Conservation (phyloP, 2,329 filamentous ascomycete genomes). For the Monilinia fructigena region DNA sequence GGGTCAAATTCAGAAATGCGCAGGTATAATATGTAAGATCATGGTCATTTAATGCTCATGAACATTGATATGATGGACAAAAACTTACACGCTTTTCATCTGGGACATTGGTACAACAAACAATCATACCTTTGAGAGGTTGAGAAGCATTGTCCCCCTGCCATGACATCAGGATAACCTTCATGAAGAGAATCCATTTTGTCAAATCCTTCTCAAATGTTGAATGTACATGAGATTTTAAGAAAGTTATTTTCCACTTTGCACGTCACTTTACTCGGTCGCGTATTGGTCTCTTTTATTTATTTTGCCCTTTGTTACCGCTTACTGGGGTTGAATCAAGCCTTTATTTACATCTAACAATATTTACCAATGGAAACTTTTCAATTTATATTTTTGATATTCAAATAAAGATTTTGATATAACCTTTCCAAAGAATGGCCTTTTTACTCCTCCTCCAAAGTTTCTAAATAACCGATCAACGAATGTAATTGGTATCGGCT, state of each 20-base stretch:
- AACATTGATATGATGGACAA: conserved; percentile 13
- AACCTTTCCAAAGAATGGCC: not conserved
- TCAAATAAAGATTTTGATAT: too few species aligned
- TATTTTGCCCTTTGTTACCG: conserved; percentile 18
- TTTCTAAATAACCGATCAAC: not conserved
- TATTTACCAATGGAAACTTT: not conserved
- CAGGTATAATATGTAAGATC: not conserved
- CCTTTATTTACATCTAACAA: not conserved
- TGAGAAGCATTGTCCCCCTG: conserved; percentile 27
- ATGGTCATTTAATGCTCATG: not conserved
- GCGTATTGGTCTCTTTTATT: conserved; percentile 7
- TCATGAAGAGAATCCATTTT: conserved; percentile 11
- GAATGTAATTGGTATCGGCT: not conserved
- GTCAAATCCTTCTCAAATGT: not conserved
- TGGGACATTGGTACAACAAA: conserved; percentile 85
- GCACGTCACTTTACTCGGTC: conserved; percentile 10
- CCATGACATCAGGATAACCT: not conserved
- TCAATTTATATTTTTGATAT: not conserved
- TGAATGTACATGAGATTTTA: conserved; percentile 15
- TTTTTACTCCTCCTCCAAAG: not conserved
- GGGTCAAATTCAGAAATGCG: not conserved
- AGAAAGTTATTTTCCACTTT: conserved; percentile 18
- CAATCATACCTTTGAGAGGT: conserved; percentile 66
- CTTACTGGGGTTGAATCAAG: not conserved
- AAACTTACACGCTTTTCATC: conserved; percentile 71